A percentile compares a stretch with the other conserved stretches of the same genome.
Evolutionary conservation across 2,329 filamentous ascomycete genomes (phyloP).

Genomic region (Stachybotrys chartarum): DNA sequence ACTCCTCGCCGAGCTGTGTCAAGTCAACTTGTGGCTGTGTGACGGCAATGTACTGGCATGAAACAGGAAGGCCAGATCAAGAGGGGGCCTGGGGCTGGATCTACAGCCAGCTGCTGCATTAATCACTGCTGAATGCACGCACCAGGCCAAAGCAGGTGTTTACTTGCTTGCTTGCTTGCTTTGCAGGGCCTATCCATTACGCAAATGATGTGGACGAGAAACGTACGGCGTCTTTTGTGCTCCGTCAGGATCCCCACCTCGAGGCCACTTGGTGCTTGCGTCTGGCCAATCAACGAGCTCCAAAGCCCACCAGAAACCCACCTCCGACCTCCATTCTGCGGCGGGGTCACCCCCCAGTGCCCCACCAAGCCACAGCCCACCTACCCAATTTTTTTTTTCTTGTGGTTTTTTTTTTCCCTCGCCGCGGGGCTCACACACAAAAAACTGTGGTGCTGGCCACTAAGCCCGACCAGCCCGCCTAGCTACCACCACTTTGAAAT

Average conservation of each 20-base stretch:
- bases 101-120: too few species aligned
- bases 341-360: not conserved
- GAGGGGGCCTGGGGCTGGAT: too few species aligned
- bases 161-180: too few species aligned
- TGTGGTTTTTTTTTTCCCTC: not conserved
- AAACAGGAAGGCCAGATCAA: not conserved
- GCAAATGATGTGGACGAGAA: not conserved
- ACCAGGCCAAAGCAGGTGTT: too few species aligned
- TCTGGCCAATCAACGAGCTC: not conserved
- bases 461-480: not conserved
- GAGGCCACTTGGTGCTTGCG: not conserved
- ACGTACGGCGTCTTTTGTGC: not conserved
- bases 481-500: conserved; percentile 11
- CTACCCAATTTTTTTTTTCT: not conserved
- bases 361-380: not conserved
- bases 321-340: conserved; percentile 1
- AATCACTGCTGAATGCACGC: not conserved
- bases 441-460: not conserved
- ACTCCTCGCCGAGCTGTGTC: not conserved
- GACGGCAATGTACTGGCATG: too few species aligned
- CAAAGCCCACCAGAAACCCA: not conserved
- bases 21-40: too few species aligned
- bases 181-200: too few species aligned
- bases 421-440: not conserved
- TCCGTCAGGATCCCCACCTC: not conserved